Percentiles rank a stretch among this genome's conserved stretches.
Conservation (phyloP, 495 filamentous ascomycete genomes). For the Cercophora samala region DNA sequence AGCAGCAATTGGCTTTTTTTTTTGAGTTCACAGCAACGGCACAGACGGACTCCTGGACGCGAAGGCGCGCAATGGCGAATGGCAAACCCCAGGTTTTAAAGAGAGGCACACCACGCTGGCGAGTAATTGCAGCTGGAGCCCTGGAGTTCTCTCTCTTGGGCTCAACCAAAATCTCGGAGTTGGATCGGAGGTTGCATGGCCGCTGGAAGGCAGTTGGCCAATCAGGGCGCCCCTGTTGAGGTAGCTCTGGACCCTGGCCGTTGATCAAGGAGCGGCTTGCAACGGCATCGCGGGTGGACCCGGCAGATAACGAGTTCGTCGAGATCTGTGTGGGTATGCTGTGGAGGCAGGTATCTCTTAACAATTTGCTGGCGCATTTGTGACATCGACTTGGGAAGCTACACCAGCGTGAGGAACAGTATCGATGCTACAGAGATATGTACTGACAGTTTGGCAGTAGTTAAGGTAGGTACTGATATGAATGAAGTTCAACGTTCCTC, state of each 20-base stretch:
- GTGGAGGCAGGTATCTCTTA: not conserved
- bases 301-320: slow-evolving; percentile 7
- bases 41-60: not conserved
- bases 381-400: not conserved
- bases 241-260: not conserved
- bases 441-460: too few species aligned
- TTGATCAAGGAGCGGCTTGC: slow-evolving; percentile 2
- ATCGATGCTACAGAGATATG: too few species aligned
- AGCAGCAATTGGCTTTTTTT: not conserved
- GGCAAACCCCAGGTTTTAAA: not conserved
- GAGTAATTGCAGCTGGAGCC: slow-evolving; percentile 3
- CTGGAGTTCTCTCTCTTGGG: not conserved
- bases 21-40: not conserved
- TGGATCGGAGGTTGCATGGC: slow-evolving; percentile 30
- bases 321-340: not conserved
- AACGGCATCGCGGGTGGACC: slow-evolving; percentile 8
- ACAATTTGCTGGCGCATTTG: not conserved
- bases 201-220: slow-evolving; percentile 25
- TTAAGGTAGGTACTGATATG: too few species aligned
- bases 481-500: too few species aligned
- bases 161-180: slow-evolving; percentile 26
- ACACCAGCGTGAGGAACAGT: too few species aligned
- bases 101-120: not conserved
- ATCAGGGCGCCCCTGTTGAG: slow-evolving; percentile 19
- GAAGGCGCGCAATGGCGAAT: not conserved